A percentile compares a stretch with the other conserved stretches of the same genome.
phyloP scores from a whole-genome alignment of 306 rosid genomes.

The Cotoneaster glaucophyllus region DNA sequence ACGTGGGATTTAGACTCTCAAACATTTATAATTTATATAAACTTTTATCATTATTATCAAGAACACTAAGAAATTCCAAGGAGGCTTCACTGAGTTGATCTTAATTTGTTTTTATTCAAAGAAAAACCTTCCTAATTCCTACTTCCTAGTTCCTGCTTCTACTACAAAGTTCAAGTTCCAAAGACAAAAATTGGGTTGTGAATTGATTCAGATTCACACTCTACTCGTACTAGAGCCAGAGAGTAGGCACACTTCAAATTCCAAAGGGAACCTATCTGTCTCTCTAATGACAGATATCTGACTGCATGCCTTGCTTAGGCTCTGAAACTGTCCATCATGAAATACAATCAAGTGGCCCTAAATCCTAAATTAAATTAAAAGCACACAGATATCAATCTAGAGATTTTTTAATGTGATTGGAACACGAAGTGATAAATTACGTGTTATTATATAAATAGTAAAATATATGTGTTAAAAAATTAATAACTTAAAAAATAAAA shows the following conservation, averaged over 20 bases:
- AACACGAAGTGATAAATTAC: accelerated
- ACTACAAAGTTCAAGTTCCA: constrained; percentile 36
- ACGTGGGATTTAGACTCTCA: too few species aligned
- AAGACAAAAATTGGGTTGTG: constrained; percentile 5
- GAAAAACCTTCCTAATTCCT: not conserved
- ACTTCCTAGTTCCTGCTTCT: not conserved
- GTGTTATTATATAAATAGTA: too few species aligned
- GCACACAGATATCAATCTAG: not conserved
- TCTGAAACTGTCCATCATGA: not conserved
- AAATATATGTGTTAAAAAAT: too few species aligned
- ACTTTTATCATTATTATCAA: too few species aligned
- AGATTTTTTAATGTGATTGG: too few species aligned
- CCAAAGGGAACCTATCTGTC: constrained; percentile 36
- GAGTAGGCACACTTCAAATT: constrained; percentile 37
- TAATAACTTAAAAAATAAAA: too few species aligned
- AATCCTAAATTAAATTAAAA: not conserved
- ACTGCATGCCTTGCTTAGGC: not conserved
- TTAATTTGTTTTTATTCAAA: not conserved
- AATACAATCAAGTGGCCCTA: not conserved
- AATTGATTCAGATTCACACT: constrained; percentile 3
- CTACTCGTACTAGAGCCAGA: not conserved
- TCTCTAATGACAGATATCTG: not conserved
- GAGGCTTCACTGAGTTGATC: not conserved
- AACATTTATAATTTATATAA: too few species aligned
- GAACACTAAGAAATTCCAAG: not conserved